Evolutionary conservation across 768 basidiomycete genomes (phyloP).

Genomic region (Naematelia encephala): DNA sequence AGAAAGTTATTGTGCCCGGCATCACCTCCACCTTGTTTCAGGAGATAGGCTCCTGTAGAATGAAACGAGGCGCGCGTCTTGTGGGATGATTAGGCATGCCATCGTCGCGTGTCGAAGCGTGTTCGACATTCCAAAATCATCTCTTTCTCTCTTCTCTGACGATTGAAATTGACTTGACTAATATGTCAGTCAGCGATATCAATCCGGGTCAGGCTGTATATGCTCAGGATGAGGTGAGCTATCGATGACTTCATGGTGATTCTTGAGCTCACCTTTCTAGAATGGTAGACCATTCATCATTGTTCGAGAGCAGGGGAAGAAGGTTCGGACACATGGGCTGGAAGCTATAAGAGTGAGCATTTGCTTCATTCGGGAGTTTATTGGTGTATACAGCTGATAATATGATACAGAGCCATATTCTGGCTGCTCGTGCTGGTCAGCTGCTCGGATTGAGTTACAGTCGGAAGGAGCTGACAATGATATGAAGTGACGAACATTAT

Average conservation of each 20-base stretch:
- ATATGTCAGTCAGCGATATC: slow-evolving; percentile 46
- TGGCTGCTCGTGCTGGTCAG: slow-evolving; percentile 67
- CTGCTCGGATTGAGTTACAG: neutral
- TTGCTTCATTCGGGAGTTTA: no score
- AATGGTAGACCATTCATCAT: slow-evolving; percentile 98
- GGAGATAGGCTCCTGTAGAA: no score
- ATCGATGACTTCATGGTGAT: neutral
- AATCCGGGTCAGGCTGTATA: slow-evolving; percentile 52
- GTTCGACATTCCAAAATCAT: neutral
- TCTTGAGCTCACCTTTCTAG: slow-evolving; percentile 52
- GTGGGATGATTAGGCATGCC: neutral
- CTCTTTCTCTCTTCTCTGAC: no score
- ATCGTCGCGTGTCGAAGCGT: neutral
- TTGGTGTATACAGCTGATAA: slow-evolving; percentile 9
- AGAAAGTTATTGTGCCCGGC: neutral
- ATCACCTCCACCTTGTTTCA: neutral
- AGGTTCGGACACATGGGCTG: slow-evolving; percentile 84
- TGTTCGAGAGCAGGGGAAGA: slow-evolving; percentile 81
- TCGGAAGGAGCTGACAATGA: slow-evolving; percentile 3
- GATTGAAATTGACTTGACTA: no score
- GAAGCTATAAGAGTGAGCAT: slow-evolving; percentile 90
- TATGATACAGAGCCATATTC: slow-evolving; percentile 65
- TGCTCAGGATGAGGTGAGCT: slow-evolving; percentile 51
- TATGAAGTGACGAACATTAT: slow-evolving; percentile 87
- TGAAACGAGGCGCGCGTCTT: neutral